Percentiles rank a stretch among this genome's conserved stretches.
These are phyloP conservation scores for Leersia perrieri DNA, from an alignment of 176 grass and related monocot genomes.

Conservation along the genomic window DNA sequence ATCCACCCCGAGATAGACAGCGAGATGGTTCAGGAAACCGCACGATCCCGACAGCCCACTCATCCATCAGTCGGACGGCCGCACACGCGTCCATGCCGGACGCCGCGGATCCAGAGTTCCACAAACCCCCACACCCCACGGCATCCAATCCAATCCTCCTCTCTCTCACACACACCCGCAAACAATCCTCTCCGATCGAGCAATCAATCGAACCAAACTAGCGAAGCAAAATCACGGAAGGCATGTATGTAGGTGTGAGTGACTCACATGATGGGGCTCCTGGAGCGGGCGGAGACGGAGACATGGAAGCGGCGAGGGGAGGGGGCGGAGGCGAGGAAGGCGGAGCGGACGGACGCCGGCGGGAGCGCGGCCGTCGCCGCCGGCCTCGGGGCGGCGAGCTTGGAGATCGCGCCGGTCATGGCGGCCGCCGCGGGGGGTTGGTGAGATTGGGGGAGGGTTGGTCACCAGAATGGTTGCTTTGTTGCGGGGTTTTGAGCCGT, in stretches of 20 bases:
- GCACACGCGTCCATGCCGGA: neutral
- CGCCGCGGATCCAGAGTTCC: slow-evolving; percentile 20
- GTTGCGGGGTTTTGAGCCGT: slow-evolving; percentile 27
- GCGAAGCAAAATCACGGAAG: too few relatives aligned
- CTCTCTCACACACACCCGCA: neutral
- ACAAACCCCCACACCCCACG: too few relatives aligned
- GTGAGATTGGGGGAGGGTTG: slow-evolving; percentile 15
- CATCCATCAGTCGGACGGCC: neutral
- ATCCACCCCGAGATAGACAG: neutral
- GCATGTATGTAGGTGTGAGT: neutral
- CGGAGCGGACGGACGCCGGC: slow-evolving; percentile 10
- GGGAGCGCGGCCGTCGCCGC: neutral
- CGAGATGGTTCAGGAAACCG: neutral
- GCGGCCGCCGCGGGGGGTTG: slow-evolving; percentile 28
- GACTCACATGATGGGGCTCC: slow-evolving; percentile 47
- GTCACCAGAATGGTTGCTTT: slow-evolving; percentile 33
- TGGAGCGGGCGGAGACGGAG: slow-evolving; percentile 53
- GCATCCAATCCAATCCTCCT: neutral
- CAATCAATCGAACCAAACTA: neutral
- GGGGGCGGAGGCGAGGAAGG: slow-evolving; percentile 25
- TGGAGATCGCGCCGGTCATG: slow-evolving; percentile 47
- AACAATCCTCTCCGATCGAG: neutral
- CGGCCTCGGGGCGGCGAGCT: slow-evolving; percentile 44
- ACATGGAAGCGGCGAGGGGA: slow-evolving; percentile 36
- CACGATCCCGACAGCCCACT: neutral